Evolutionary conservation across 306 rosid genomes (phyloP).

Genomic region (Dalbergia oliveri): DNA sequence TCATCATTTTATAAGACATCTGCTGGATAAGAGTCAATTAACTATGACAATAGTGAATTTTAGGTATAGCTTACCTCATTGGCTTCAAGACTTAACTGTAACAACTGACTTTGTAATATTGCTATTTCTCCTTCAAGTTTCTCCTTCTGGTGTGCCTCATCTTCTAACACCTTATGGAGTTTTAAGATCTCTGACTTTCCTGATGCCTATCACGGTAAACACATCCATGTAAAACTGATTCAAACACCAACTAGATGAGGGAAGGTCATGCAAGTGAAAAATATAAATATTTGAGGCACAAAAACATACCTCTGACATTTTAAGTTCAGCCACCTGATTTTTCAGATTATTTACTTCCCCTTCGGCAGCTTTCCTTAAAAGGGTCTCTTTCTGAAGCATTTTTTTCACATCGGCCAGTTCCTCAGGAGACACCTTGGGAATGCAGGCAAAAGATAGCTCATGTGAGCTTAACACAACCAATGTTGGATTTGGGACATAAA

Average conservation of each 20-base stretch:
- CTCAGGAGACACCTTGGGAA: conserved; percentile 57
- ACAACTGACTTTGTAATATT: conserved; percentile 81
- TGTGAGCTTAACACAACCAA: conserved; percentile 43
- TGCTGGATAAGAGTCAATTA: conserved; percentile 37
- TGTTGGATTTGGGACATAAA: background rate
- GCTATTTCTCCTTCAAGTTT: conserved; percentile 93
- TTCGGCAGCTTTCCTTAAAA: conserved; percentile 82
- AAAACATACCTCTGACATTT: conserved; percentile 82
- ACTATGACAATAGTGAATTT: conserved; percentile 24
- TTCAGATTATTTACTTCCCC: conserved; percentile 77
- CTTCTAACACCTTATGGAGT: conserved; percentile 76
- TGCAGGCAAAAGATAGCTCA: conserved; percentile 44
- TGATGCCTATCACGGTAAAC: conserved; percentile 61
- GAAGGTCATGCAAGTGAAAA: conserved; percentile 37
- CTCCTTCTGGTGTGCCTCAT: conserved; percentile 71
- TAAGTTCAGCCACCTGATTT: conserved; percentile 72
- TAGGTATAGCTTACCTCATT: conserved; percentile 67
- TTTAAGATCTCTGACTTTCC: conserved; percentile 77
- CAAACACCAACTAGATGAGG: conserved; percentile 34
- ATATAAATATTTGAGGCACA: conserved; percentile 41
- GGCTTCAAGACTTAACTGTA: conserved; percentile 87
- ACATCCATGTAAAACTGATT: conserved; percentile 46
- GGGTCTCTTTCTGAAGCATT: conserved; percentile 72
- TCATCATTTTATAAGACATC: conserved; percentile 36
- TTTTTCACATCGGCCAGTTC: conserved; percentile 79